Conservation (phyloP, 495 filamentous ascomycete species). For the Durotheca rogersii region DNA sequence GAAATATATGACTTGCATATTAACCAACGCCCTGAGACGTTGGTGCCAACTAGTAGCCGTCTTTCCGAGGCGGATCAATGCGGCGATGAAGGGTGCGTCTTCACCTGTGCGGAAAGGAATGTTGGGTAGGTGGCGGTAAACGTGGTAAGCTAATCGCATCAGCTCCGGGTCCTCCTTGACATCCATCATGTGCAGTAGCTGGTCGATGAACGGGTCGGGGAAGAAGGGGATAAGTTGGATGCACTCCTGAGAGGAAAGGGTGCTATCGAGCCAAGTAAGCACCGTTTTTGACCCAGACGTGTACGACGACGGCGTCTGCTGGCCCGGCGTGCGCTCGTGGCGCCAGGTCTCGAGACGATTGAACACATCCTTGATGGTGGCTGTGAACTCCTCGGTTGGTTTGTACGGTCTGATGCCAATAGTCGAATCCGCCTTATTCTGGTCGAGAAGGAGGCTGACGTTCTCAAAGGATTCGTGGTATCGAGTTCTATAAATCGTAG, state of each 20-base stretch:
- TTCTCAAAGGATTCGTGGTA: constrained; percentile 91
- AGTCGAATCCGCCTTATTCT: constrained; percentile 75
- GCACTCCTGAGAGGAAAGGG: constrained; percentile 88
- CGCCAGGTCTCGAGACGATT: constrained; percentile 83
- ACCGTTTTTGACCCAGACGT: constrained; percentile 96
- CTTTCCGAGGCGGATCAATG: constrained; percentile 85
- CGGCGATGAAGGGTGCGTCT: constrained; percentile 77
- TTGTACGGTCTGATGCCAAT: constrained; percentile 83
- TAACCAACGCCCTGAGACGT: constrained; percentile 92
- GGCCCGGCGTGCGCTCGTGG: constrained; percentile 76
- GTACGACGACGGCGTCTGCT: constrained; percentile 91
- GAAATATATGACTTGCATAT: constrained; percentile 99
- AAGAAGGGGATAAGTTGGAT: constrained; percentile 90
- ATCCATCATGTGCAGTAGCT: constrained; percentile 99
- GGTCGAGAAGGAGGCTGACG: constrained; percentile 69
- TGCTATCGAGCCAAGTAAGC: constrained; percentile 90
- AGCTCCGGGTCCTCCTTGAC: constrained; percentile 98
- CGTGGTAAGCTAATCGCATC: constrained; percentile 91
- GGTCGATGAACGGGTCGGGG: constrained; percentile 80
- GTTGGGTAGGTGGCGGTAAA: constrained; percentile 95
- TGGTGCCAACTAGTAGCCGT: constrained; percentile 93
- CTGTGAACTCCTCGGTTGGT: constrained; percentile 70
- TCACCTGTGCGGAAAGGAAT: constrained; percentile 88
- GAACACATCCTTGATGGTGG: constrained; percentile 76
- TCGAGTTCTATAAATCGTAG: constrained; percentile 80